Conservation (phyloP, 495 filamentous ascomycete genomes). For the Neurospora sp. region DNA sequence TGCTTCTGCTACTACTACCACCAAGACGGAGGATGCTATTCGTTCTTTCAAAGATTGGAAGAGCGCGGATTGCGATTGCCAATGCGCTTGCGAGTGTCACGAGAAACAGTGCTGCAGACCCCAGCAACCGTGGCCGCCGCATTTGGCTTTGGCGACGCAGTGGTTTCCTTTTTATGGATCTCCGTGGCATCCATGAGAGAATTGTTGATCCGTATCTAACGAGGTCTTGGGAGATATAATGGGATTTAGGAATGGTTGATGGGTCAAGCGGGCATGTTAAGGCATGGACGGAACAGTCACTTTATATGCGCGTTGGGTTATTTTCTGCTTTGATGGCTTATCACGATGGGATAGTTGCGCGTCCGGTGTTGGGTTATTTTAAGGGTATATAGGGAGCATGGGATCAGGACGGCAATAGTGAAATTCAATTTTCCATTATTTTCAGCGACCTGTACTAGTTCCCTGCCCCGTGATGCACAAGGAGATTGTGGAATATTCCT, state of each 20-base stretch:
- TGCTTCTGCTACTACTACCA: neutral
- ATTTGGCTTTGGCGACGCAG: neutral
- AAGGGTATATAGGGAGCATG: neutral
- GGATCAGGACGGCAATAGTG: neutral
- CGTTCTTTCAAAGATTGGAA: neutral
- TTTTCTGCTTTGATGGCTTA: neutral
- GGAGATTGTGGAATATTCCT: neutral
- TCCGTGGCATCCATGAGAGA: neutral
- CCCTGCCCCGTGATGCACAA: neutral
- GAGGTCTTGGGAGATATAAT: neutral
- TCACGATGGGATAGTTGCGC: neutral
- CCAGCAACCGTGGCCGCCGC: neutral
- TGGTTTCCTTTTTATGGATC: neutral
- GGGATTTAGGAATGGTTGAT: neutral
- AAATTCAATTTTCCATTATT: neutral
- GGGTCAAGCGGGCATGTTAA: neutral
- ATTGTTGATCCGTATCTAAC: neutral
- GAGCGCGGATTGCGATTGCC: neutral
- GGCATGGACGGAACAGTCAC: neutral
- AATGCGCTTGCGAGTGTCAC: neutral
- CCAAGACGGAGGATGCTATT: neutral
- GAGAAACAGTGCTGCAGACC: neutral
- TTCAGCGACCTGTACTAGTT: neutral
- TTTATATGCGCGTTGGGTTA: neutral
- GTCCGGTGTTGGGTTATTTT: neutral